phyloP scores from a whole-genome alignment of 345 rosid genomes.

The Eucalyptus decipiens region DNA sequence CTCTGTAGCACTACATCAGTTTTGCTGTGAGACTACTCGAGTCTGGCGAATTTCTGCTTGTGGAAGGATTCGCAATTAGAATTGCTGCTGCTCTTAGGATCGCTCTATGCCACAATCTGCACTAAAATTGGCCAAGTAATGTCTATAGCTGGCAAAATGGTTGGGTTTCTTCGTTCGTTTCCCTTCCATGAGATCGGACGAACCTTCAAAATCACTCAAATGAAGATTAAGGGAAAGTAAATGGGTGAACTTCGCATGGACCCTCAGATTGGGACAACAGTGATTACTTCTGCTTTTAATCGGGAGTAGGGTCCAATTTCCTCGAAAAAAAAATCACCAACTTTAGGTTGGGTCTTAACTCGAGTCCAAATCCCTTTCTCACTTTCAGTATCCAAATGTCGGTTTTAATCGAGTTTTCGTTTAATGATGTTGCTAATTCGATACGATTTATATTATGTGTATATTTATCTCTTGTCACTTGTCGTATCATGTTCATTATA shows the following conservation, averaged over 20 bases:
- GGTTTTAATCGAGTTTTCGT: background rate
- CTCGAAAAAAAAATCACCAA: accelerated
- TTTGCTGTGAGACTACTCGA: background rate
- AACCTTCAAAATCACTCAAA: background rate
- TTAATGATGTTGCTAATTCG: background rate
- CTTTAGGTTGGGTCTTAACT: background rate
- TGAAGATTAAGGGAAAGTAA: background rate
- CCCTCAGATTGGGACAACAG: background rate
- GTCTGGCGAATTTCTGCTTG: background rate
- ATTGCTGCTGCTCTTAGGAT: background rate
- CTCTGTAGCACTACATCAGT: background rate
- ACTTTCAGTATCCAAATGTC: background rate
- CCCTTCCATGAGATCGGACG: background rate
- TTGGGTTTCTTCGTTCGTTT: background rate
- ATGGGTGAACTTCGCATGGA: background rate
- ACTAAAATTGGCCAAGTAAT: background rate
- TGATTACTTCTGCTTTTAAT: too few species aligned
- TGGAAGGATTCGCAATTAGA: background rate
- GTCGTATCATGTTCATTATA: background rate
- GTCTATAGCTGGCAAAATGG: background rate
- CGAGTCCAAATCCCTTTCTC: accelerated
- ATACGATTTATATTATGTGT: too few species aligned
- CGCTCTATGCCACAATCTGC: background rate
- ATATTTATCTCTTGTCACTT: accelerated
- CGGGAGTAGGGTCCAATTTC: background rate